phyloP scores from a whole-genome alignment of 1,284 basidiomycete genomes.

The Earliella scabrosa region DNA sequence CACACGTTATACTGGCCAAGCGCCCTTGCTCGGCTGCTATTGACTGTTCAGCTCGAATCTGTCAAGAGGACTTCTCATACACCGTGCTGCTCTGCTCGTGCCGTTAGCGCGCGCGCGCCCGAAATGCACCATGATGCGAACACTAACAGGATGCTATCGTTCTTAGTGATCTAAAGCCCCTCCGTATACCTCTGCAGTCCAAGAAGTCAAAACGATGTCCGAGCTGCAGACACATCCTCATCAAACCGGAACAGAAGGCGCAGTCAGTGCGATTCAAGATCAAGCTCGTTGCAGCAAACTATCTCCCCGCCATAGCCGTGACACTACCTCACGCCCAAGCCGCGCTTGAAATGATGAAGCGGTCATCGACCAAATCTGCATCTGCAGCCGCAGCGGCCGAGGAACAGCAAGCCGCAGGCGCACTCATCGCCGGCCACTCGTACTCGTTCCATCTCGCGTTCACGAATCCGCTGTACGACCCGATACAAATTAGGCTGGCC shows the following conservation, averaged over 20 bases:
- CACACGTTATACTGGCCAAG: too few species aligned
- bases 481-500: slow-evolving; percentile 85
- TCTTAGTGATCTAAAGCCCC: slow-evolving; percentile 78
- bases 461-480: slow-evolving; percentile 93
- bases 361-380: slow-evolving; percentile 45
- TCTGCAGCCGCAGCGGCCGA: slow-evolving; percentile 46
- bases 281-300: slow-evolving; percentile 93
- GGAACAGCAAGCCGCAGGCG: slow-evolving; percentile 39
- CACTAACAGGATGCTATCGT: background rate
- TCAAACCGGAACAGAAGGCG: slow-evolving; percentile 97
- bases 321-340: slow-evolving; percentile 61
- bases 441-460: slow-evolving; percentile 90
- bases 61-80: too few species aligned
- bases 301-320: slow-evolving; percentile 87
- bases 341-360: slow-evolving; percentile 51
- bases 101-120: too few species aligned
- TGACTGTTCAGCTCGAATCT: too few species aligned
- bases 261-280: slow-evolving; percentile 95
- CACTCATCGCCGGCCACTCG: slow-evolving; percentile 73
- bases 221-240: slow-evolving; percentile 92
- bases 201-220: slow-evolving; percentile 97
- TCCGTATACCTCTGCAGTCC: slow-evolving; percentile 89
- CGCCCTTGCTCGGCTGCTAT: too few species aligned
- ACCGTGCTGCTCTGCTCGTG: too few species aligned
- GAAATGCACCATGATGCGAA: background rate